Evolutionary conservation across 352 stramenopile genomes (phyloP).

Genomic region (Phytophthora idaei): DNA sequence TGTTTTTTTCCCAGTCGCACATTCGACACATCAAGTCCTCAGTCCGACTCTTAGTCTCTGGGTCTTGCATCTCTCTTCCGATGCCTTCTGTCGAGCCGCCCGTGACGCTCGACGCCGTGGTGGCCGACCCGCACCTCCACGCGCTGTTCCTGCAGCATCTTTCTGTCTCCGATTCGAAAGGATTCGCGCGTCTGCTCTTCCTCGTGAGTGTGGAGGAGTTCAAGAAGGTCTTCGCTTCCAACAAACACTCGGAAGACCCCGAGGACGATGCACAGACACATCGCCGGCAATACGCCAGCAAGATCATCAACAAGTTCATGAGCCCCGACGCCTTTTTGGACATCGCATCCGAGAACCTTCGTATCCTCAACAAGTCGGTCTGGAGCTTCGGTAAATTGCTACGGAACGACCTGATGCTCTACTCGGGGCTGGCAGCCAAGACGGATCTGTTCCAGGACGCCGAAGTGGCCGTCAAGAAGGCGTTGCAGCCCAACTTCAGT

Average conservation of each 20-base stretch:
- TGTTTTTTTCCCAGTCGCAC: constrained; percentile 21
- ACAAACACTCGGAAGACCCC: constrained; percentile 18
- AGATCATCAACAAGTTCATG: constrained; percentile 90
- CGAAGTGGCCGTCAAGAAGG: constrained; percentile 71
- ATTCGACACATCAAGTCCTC: constrained; percentile 22
- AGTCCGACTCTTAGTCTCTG: constrained; percentile 27
- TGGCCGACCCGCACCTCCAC: constrained; percentile 79
- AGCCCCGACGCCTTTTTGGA: constrained; percentile 81
- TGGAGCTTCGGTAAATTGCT: constrained; percentile 79
- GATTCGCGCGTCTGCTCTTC: constrained; percentile 81
- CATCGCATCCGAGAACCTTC: constrained; percentile 77
- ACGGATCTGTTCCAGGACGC: constrained; percentile 81
- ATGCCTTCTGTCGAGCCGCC: constrained; percentile 1
- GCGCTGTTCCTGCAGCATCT: constrained; percentile 84
- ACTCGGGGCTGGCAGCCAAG: constrained; percentile 71
- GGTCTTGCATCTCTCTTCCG: background rate
- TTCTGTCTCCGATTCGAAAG: constrained; percentile 64
- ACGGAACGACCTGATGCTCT: constrained; percentile 79
- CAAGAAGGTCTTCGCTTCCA: constrained; percentile 70
- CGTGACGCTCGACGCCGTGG: constrained; percentile 74
- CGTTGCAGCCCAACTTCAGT: constrained; percentile 72
- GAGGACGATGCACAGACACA: constrained; percentile 37
- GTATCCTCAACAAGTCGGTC: constrained; percentile 83
- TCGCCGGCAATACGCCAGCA: constrained; percentile 76
- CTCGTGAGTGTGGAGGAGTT: constrained; percentile 90